Conservation (phyloP, 208 protist genomes). For the Vickermania ingenoplastis region DNA sequence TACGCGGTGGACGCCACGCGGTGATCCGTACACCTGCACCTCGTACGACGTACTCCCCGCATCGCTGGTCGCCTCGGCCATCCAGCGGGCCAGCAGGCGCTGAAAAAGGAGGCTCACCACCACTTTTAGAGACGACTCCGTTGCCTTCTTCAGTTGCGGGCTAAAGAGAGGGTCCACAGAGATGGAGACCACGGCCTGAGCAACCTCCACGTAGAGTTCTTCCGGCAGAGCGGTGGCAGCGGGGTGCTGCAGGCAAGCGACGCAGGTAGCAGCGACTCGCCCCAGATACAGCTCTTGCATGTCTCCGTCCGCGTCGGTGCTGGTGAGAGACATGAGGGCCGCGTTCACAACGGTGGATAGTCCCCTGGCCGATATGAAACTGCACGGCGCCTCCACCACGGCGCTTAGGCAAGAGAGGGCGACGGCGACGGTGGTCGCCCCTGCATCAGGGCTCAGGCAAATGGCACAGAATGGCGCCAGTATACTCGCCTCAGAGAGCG, state of each 20-base stretch:
- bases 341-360: conserved; percentile 39
- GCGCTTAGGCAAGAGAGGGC: conserved; percentile 56
- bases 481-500: conserved; percentile 37
- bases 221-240: conserved; percentile 25
- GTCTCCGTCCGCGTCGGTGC: conserved; percentile 25
- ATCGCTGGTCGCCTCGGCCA: too few species aligned
- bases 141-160: conserved; percentile 33
- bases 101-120: conserved; percentile 48
- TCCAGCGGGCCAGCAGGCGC: conserved; percentile 8
- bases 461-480: conserved; percentile 57
- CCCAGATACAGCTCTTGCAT: conserved; percentile 65
- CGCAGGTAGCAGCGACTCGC: conserved; percentile 14
- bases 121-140: conserved; percentile 39
- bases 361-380: conserved; percentile 46
- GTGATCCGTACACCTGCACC: neutral
- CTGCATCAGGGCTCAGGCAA: conserved; percentile 39
- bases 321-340: conserved; percentile 15
- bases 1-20: neutral
- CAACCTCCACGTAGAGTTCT: conserved; percentile 19
- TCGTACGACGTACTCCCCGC: too few species aligned
- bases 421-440: conserved; percentile 49
- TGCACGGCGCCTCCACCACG: conserved; percentile 48
- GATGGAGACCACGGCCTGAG: conserved; percentile 24
- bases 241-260: conserved; percentile 34
- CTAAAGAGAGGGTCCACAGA: conserved; percentile 21